Conservation (phyloP, 2,329 filamentous ascomycete genomes). For the Paraphoma chrysanthemicola region DNA sequence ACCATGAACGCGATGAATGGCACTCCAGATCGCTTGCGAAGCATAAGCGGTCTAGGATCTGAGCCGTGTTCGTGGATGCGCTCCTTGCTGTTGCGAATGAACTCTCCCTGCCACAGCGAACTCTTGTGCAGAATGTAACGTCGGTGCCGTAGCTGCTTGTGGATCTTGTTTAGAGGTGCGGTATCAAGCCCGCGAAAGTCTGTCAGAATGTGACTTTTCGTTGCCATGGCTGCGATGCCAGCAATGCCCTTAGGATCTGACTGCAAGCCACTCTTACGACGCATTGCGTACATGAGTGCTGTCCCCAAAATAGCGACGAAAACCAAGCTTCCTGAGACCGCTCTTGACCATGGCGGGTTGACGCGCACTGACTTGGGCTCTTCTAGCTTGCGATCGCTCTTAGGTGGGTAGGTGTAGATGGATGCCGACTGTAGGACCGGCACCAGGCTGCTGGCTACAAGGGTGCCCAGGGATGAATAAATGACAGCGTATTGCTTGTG, state of each 20-base stretch:
- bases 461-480: conserved; percentile 68
- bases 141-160: conserved; percentile 69
- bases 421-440: conserved; percentile 72
- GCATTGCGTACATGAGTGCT: conserved; percentile 67
- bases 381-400: conserved; percentile 53
- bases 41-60: conserved; percentile 71
- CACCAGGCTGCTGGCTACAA: conserved; percentile 71
- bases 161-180: conserved; percentile 70
- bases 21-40: conserved; percentile 66
- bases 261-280: conserved; percentile 69
- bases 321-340: conserved; percentile 64
- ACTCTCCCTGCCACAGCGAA: conserved; percentile 69
- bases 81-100: conserved; percentile 57
- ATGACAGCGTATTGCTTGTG: conserved; percentile 73
- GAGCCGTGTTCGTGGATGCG: conserved; percentile 54
- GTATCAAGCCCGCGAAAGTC: conserved; percentile 77
- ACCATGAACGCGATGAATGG: conserved; percentile 67
- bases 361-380: conserved; percentile 63
- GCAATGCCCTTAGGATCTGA: conserved; percentile 76
- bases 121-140: conserved; percentile 75
- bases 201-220: conserved; percentile 73
- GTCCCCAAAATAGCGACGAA: conserved; percentile 66
- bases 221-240: conserved; percentile 77
- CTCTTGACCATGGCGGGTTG: conserved; percentile 65
- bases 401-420: conserved; percentile 63